phyloP scores from a whole-genome alignment of 352 stramenopile species.

The Pythium aquatile region DNA sequence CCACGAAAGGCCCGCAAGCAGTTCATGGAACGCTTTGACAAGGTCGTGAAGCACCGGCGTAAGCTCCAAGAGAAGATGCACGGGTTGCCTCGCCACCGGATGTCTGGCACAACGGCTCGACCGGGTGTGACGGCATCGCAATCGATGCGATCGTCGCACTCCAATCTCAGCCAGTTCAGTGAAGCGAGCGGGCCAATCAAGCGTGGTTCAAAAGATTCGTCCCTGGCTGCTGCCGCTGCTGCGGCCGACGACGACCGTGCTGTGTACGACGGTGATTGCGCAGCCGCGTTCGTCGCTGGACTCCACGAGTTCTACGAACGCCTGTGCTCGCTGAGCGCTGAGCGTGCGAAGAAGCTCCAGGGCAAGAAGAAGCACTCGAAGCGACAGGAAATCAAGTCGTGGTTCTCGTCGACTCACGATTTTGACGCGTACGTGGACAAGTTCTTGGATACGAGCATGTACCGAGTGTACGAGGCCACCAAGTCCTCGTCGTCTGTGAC shows the following conservation, averaged over 20 bases:
- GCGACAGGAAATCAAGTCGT: constrained; percentile 80
- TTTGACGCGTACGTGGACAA: constrained; percentile 79
- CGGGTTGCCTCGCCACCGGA: background rate
- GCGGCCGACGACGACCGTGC: constrained; percentile 45
- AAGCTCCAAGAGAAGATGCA: constrained; percentile 48
- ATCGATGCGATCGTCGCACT: constrained; percentile 14
- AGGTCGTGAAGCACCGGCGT: constrained; percentile 58
- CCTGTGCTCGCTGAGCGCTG: constrained; percentile 45
- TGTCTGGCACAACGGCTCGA: constrained; percentile 1
- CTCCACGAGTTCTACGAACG: constrained; percentile 74
- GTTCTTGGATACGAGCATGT: constrained; percentile 56
- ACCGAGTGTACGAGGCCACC: constrained; percentile 35
- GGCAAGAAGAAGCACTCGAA: constrained; percentile 64
- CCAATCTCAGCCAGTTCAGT: constrained; percentile 6
- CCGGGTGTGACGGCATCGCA: constrained; percentile 5
- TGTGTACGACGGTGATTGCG: constrained; percentile 63
- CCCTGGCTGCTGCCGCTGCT: background rate
- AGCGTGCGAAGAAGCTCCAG: constrained; percentile 58
- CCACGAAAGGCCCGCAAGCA: constrained; percentile 76
- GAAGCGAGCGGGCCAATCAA: background rate
- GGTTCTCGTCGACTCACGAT: constrained; percentile 82
- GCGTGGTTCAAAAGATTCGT: constrained; percentile 9
- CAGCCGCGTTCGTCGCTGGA: constrained; percentile 46
- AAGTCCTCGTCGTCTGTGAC: background rate
- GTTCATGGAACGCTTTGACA: constrained; percentile 73